phyloP scores from a whole-genome alignment of 257 asterid genomes.

The Haberlea rhodopensis region DNA sequence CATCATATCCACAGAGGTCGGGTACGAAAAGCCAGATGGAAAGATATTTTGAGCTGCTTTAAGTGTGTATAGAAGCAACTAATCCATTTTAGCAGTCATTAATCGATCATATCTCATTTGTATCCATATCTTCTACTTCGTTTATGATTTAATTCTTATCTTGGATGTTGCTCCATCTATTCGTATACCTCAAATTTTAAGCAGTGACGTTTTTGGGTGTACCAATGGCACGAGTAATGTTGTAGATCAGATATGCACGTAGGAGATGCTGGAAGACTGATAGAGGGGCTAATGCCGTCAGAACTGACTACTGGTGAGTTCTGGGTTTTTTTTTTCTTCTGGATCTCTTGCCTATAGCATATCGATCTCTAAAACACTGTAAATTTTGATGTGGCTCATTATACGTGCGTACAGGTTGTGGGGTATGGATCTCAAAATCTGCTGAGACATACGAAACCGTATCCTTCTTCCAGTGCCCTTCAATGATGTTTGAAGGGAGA shows the following conservation, averaged over 20 bases:
- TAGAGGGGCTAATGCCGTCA: constrained; percentile 78
- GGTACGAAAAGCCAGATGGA: too few relatives aligned
- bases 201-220: not conserved
- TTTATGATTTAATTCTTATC: not conserved
- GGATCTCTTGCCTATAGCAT: too few relatives aligned
- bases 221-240: not conserved
- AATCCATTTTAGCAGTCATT: not conserved
- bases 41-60: too few relatives aligned
- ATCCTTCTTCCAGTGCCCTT: constrained; percentile 33
- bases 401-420: constrained; percentile 61
- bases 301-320: constrained; percentile 70
- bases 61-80: constrained; percentile 4
- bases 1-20: too few relatives aligned
- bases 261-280: constrained; percentile 84
- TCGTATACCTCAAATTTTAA: not conserved
- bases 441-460: constrained; percentile 58
- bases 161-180: not conserved
- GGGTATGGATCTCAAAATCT: constrained; percentile 76
- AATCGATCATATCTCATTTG: not conserved
- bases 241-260: constrained; percentile 79
- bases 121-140: not conserved
- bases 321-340: too few relatives aligned
- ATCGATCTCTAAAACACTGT: not conserved
- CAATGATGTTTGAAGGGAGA: too few relatives aligned
- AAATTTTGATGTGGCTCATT: not conserved